Evolutionary conservation across 2,329 filamentous ascomycete species (phyloP).

Genomic region (Cercospora janseana): DNA sequence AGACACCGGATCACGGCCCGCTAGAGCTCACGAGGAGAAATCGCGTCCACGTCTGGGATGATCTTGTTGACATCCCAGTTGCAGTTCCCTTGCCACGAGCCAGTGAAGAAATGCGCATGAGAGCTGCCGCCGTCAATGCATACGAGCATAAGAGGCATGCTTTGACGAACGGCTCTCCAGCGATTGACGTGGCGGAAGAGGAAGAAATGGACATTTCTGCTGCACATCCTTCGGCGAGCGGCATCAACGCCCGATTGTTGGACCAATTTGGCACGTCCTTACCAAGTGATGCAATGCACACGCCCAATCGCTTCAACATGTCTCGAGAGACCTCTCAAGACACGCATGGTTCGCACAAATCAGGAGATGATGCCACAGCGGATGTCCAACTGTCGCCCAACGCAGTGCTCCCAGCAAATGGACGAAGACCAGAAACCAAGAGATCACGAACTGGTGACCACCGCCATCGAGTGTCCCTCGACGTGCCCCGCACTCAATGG

Average conservation of each 20-base stretch:
- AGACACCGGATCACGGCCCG: constrained; percentile 86
- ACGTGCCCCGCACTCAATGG: constrained; percentile 27
- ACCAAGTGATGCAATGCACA: constrained; percentile 38
- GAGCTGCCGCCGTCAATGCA: constrained; percentile 40
- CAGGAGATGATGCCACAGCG: constrained; percentile 2
- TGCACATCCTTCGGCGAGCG: constrained; percentile 56
- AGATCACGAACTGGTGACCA: constrained; percentile 35
- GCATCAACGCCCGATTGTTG: constrained; percentile 64
- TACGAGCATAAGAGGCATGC: constrained; percentile 15
- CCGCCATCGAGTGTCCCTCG: constrained; percentile 23
- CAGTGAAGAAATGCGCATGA: constrained; percentile 76
- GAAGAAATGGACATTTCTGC: constrained; percentile 87
- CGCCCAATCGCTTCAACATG: constrained; percentile 49
- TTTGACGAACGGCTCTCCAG: constrained; percentile 24
- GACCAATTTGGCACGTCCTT: constrained; percentile 48
- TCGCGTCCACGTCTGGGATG: constrained; percentile 96
- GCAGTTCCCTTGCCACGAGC: constrained; percentile 85
- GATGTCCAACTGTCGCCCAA: constrained; percentile 24
- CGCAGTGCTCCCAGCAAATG: constrained; percentile 7
- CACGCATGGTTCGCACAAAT: constrained; percentile 30
- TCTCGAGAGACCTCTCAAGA: constrained; percentile 46
- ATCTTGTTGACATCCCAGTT: constrained; percentile 91
- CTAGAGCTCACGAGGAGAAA: constrained; percentile 87
- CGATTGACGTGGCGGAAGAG: constrained; percentile 18
- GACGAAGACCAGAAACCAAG: constrained; percentile 25